These are phyloP conservation scores for Claviceps arundinis DNA, from an alignment of 2,329 filamentous ascomycete genomes.

Conservation along the genomic window DNA sequence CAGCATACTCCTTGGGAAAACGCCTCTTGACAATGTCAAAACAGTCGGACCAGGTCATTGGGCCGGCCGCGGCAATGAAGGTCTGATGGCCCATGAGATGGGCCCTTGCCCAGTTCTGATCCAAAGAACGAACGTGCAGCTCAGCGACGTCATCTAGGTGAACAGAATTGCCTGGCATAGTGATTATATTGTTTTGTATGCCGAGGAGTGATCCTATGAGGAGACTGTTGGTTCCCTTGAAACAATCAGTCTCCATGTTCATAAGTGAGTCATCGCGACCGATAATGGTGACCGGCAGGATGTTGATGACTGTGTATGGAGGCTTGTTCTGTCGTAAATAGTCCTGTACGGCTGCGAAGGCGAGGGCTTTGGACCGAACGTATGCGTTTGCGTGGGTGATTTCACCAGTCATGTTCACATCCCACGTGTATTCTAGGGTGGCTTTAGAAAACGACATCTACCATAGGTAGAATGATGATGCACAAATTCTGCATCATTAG, in stretches of 20 bases:
- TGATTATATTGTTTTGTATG: slow-evolving; percentile 9
- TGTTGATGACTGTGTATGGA: slow-evolving; percentile 21
- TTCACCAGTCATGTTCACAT: slow-evolving; percentile 10
- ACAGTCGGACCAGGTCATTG: slow-evolving; percentile 24
- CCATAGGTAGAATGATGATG: no score
- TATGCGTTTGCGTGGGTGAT: slow-evolving; percentile 22
- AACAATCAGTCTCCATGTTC: slow-evolving; percentile 12
- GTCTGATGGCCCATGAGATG: slow-evolving; percentile 14
- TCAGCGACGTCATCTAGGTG: slow-evolving; percentile 26
- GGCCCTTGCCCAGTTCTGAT: slow-evolving; percentile 7
- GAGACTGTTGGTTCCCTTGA: slow-evolving; percentile 20
- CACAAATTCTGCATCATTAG: neutral
- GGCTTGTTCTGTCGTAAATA: slow-evolving; percentile 20
- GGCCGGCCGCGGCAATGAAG: slow-evolving; percentile 13
- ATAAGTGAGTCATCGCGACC: slow-evolving; percentile 22
- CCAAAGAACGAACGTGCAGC: slow-evolving; percentile 23
- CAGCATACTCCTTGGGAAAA: slow-evolving; percentile 10
- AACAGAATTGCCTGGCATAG: slow-evolving; percentile 18
- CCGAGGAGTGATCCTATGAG: slow-evolving; percentile 22
- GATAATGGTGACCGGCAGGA: slow-evolving; percentile 23
- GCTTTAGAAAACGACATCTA: neutral
- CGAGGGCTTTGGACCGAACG: slow-evolving; percentile 21
- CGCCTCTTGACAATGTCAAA: slow-evolving; percentile 21
- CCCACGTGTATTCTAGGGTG: neutral
- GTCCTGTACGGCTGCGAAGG: slow-evolving; percentile 19